Evolutionary conservation across 352 stramenopile genomes (phyloP), one percentile per base, ranked within the genome.

Genomic region (Phytophthora multivora): DNA sequence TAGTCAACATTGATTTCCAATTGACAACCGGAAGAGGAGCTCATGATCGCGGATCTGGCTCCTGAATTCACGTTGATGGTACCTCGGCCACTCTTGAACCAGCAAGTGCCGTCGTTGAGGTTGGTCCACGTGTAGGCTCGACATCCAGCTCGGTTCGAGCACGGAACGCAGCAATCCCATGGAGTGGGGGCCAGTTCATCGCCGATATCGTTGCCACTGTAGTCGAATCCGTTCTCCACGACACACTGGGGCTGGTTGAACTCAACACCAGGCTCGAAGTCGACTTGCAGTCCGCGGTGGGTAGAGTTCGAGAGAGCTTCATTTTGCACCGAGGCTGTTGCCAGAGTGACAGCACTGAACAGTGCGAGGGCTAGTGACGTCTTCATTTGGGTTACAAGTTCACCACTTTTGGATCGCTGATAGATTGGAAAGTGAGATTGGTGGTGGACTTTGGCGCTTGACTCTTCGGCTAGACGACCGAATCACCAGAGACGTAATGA

Each of bases 41-140:
- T 66, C 39, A 57, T 65, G 50, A 52, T 38, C 3, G 53, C 65
- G 1, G 66, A 79, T 21, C 66, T 63, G 16, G 68, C 43, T 11
- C 54, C 58, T 0, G 50, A 15, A n/a, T 76, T 71, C 5, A 36
- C 31, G 10, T 43, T 51, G 19, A 69, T 25, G 2, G 54, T 63
- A 12, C 66, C 66, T 8, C 64, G 65, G 55, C 52, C 51, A n/a
- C 45, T 69, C 19, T 69, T 69, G 46, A 69, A 53, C 46, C 45
- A 69, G 16, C 60, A 87, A 31, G 72, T 86, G 21, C 77, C 78
- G 15, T 70, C 76, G 38, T 75, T 75, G 41, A 46, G 55, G 35
- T 60, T 53, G 8, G 51, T 82, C 76, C 76, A 90, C 16, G 78
- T 74, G 49, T 73, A 84, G 1, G 71, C 76, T n/a, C 61, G 68